Base-by-base conservation (phyloP, 2,329 filamentous ascomycete species). In the Phaeosphaeria sp. region DNA sequence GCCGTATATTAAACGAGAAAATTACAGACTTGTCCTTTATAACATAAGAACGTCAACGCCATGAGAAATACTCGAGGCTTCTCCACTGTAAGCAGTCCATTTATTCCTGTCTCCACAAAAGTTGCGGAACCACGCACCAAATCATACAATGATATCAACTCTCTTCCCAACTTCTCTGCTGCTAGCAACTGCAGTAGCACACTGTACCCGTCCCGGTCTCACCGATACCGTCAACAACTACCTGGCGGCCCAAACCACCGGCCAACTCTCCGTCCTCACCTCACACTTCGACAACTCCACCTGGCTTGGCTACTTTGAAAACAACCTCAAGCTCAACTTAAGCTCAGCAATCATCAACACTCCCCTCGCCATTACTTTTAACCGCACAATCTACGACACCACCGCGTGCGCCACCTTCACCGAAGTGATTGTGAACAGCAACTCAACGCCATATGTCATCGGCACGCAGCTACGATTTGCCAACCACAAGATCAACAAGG, bases 271-370 rank as follows among this genome's bases (percentile, higher is more conserved):
- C 15, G n/a, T 17, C 36, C 36, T 39, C 2, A 39, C 36, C 36
- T 17, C 68, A 1, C 56, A 51, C 41, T 66, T 71, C 58, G 63
- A 66, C 56, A 72, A 69, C 50, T 57, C 59, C 48, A 72, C 66
- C 46, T 69, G 64, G 64, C 60, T 66, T 17, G 66, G 66, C n/a
- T 72, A 72, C 58, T 65, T 53, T 47, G 68, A 72, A 44, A 72
- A 72, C 48, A 36, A 50, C n/a, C 36, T 57, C 21, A 66, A 66
- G 33, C n/a, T 65, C n/a, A 36, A 58, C 46, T 36, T 71, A 51
- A 49, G 56, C 53, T 51, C 57, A 25, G 53, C 63, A 13, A 63
- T 69, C 11, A 33, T 72, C 25, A 63, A 53, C 30, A 65, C 58
- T 10, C 49, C 64, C 11, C 62, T 72, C 17, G 17, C 52, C 6